phyloP scores from a whole-genome alignment of 257 asterid genomes.

The Solanum corneliomulleri region DNA sequence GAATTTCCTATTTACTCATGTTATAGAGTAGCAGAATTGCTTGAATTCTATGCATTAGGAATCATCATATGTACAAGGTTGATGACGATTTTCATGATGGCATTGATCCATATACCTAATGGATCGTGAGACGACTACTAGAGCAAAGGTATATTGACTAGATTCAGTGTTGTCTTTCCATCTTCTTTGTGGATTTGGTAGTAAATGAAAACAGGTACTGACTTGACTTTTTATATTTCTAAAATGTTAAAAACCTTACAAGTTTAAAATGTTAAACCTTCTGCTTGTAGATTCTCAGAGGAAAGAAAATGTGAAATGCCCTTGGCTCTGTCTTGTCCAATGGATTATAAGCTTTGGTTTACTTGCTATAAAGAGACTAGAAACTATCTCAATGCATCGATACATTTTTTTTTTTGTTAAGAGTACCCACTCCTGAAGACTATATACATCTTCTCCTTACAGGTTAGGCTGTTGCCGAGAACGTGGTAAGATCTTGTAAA shows the following conservation, averaged over 20 bases:
- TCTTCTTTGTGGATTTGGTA: background rate
- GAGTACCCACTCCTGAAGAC: background rate
- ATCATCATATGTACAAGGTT: slow-evolving; percentile 62
- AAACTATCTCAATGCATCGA: background rate
- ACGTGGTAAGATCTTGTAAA: slow-evolving; percentile 78
- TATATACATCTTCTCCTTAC: background rate
- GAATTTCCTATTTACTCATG: background rate
- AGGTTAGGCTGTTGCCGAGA: slow-evolving; percentile 86
- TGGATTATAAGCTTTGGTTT: background rate
- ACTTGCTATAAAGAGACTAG: background rate
- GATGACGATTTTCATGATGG: slow-evolving; percentile 92
- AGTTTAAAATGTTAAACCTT: background rate
- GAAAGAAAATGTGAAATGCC: slow-evolving; percentile 32
- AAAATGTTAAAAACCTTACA: background rate
- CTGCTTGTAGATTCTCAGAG: slow-evolving; percentile 50
- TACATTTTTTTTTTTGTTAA: background rate
- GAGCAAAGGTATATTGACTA: slow-evolving; percentile 56
- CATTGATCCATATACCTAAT: slow-evolving; percentile 91
- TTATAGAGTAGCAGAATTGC: background rate
- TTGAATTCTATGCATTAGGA: slow-evolving; percentile 64
- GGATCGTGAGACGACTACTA: slow-evolving; percentile 78
- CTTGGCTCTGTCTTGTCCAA: background rate
- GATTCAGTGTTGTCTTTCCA: background rate
- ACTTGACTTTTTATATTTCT: background rate
- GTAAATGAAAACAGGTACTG: background rate